Percentiles rank a stretch among this genome's conserved stretches.
Conservation (phyloP, 192 early-diverging fungal genomes). For the Coemansia sp. region DNA sequence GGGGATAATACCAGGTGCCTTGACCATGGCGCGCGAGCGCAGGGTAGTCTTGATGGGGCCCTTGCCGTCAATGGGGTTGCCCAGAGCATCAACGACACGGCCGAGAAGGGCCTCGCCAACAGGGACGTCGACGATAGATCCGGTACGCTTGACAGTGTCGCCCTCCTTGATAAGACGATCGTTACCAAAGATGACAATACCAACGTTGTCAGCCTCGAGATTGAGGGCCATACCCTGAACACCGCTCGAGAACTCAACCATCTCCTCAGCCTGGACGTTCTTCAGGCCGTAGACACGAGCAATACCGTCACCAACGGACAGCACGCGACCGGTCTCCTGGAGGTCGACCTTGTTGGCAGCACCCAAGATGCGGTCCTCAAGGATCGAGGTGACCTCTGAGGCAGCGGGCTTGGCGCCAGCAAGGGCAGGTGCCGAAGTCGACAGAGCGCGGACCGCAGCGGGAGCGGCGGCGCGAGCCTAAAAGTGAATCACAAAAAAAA, state of each 20-base stretch:
- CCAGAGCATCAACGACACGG: slow-evolving; percentile 98
- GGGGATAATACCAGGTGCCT: slow-evolving; percentile 99
- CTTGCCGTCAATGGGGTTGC: slow-evolving; percentile 99
- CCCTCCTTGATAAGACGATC: slow-evolving; percentile 99
- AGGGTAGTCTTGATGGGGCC: slow-evolving; percentile 87
- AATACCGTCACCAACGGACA: slow-evolving; percentile 99
- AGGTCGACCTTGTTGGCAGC: slow-evolving; percentile 83
- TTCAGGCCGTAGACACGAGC: slow-evolving; percentile 99
- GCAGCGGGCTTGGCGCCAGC: slow-evolving; percentile 69
- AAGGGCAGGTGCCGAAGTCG: slow-evolving; percentile 43
- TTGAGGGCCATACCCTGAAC: slow-evolving; percentile 99
- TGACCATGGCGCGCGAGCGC: slow-evolving; percentile 96
- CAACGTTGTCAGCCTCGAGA: slow-evolving; percentile 99
- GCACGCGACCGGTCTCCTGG: slow-evolving; percentile 97
- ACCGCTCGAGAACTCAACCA: slow-evolving; percentile 99
- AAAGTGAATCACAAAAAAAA: slow-evolving; percentile 9
- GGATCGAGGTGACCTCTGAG: slow-evolving; percentile 96
- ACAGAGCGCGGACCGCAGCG: slow-evolving; percentile 54
- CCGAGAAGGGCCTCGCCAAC: slow-evolving; percentile 94
- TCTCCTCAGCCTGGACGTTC: slow-evolving; percentile 99
- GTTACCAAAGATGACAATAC: slow-evolving; percentile 99
- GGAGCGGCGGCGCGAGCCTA: slow-evolving; percentile 59
- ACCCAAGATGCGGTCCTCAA: slow-evolving; percentile 97
- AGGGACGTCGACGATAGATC: slow-evolving; percentile 98
- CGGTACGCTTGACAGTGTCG: slow-evolving; percentile 99